These are phyloP conservation scores for Raddia guianensis DNA, from an alignment of 176 grass and related monocot genomes.

Conservation along the genomic window DNA sequence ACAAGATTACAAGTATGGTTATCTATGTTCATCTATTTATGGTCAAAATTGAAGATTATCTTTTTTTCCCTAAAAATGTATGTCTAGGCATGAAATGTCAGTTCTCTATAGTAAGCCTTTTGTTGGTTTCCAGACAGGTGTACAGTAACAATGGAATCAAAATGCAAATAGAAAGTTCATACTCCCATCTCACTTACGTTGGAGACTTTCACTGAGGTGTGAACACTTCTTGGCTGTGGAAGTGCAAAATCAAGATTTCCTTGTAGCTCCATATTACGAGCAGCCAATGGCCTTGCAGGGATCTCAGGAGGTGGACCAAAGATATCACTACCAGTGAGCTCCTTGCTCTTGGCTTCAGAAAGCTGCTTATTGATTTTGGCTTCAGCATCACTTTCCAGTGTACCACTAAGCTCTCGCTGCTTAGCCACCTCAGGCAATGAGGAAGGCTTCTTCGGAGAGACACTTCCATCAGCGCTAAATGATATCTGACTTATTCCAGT, in stretches of 20 bases:
- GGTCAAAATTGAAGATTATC: neutral
- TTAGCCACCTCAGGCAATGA: constrained; percentile 88
- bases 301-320: constrained; percentile 81
- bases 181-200: constrained; percentile 57
- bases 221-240: constrained; percentile 61
- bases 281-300: constrained; percentile 60
- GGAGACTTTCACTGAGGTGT: constrained; percentile 88
- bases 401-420: constrained; percentile 89
- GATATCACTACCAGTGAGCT: constrained; percentile 79
- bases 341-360: constrained; percentile 94
- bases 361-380: constrained; percentile 72
- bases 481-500: constrained; percentile 89
- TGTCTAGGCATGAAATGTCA: neutral
- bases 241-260: constrained; percentile 78
- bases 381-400: constrained; percentile 58
- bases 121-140: neutral
- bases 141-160: neutral
- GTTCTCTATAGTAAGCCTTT: neutral
- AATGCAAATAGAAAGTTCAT: constrained; percentile 6
- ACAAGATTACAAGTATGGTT: neutral
- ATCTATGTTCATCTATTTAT: neutral
- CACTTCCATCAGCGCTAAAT: constrained; percentile 74
- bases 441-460: constrained; percentile 85
- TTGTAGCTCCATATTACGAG: constrained; percentile 76
- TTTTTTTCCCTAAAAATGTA: neutral